These are phyloP conservation scores for Skeletonema tropicum DNA, from an alignment of 108 stramenopile genomes.

Conservation along the genomic window DNA sequence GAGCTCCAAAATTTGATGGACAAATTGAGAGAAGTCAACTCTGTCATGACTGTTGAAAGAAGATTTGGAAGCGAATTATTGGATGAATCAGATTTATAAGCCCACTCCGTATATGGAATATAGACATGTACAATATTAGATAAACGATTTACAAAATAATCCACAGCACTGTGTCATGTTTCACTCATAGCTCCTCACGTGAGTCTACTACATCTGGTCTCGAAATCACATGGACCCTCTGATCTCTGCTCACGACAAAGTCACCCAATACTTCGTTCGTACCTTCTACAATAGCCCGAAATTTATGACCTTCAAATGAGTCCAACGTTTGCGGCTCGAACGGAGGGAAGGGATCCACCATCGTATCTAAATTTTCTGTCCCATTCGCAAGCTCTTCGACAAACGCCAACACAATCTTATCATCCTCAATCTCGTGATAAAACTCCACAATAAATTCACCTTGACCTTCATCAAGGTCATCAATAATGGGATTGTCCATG, in stretches of 20 bases:
- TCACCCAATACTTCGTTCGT: conserved; percentile 11
- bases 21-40: conserved; percentile 64
- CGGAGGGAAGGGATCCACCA: conserved; percentile 7
- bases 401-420: neutral
- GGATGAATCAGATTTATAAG: conserved; percentile 10
- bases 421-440: conserved; percentile 30
- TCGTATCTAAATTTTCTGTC: neutral
- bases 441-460: neutral
- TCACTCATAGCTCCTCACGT: conserved; percentile 17
- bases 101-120: neutral
- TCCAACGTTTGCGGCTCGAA: neutral
- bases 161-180: neutral
- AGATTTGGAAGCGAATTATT: conserved; percentile 19
- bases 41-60: conserved; percentile 86
- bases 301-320: conserved; percentile 13
- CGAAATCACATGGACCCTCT: neutral
- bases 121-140: conserved; percentile 1
- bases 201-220: neutral
- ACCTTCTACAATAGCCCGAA: conserved; percentile 14
- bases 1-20: conserved; percentile 83
- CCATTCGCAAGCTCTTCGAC: neutral
- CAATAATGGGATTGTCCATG: conserved; percentile 25
- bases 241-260: conserved; percentile 6
- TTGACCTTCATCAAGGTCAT: neutral
- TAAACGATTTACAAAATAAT: neutral